A percentile compares a stretch with the other conserved stretches of the same genome.
Evolutionary conservation across 768 basidiomycete species (phyloP).

Genomic region (Tulasnella sp.): DNA sequence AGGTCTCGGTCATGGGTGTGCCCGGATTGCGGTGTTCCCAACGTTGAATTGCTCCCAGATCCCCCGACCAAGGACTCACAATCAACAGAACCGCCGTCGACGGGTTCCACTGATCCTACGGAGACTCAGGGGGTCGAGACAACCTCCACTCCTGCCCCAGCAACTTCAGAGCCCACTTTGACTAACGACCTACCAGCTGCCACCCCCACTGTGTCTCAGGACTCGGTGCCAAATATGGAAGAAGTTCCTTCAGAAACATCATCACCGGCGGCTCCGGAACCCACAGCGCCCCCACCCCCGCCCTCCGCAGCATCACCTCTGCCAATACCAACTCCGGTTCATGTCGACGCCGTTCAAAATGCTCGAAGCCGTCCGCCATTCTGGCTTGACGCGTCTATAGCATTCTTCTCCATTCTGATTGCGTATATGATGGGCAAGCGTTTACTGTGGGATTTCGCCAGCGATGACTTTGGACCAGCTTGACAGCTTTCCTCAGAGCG

Average conservation of each 20-base stretch:
- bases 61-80: conserved; percentile 25
- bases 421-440: conserved; percentile 1
- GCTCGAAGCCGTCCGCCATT: neutral
- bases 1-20: conserved; percentile 79
- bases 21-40: conserved; percentile 55
- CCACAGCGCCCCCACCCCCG: neutral
- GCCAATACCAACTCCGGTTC: neutral
- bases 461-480: neutral
- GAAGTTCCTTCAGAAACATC: neutral
- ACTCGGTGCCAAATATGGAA: neutral
- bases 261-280: neutral
- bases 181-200: neutral
- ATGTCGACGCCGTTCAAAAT: neutral
- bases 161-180: neutral
- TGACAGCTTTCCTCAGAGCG: neutral
- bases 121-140: neutral
- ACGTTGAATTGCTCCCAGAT: conserved; percentile 62
- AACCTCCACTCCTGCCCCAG: neutral
- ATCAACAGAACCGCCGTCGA: neutral
- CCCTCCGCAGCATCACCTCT: neutral
- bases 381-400: conserved; percentile 3
- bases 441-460: conserved; percentile 3
- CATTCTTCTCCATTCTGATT: conserved; percentile 5
- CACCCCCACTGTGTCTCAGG: neutral
- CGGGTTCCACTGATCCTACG: neutral